Conservation (phyloP, 345 rosid genomes). For the Durio zibethinus region DNA sequence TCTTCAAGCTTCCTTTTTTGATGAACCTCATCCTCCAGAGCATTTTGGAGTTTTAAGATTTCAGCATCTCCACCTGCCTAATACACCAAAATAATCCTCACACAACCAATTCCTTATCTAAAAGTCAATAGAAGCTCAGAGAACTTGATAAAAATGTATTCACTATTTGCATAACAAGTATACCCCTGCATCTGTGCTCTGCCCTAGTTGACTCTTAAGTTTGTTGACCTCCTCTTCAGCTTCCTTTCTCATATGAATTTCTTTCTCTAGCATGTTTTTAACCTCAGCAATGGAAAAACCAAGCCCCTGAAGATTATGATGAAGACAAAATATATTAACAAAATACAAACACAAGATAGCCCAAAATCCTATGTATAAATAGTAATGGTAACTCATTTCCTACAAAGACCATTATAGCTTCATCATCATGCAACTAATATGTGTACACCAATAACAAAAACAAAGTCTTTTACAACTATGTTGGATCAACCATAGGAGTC, state of each 20-base stretch:
- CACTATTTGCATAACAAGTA: constrained; percentile 12
- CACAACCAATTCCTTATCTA: neutral
- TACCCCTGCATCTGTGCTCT: constrained; percentile 62
- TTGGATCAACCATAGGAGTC: neutral
- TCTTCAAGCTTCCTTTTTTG: constrained; percentile 85
- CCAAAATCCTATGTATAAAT: neutral
- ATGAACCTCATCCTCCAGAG: constrained; percentile 71
- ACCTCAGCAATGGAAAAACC: constrained; percentile 39
- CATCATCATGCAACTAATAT: constrained; percentile 1
- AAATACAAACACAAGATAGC: neutral
- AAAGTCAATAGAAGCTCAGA: neutral
- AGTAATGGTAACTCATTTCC: neutral
- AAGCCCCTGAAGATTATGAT: constrained; percentile 32
- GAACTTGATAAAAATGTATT: neutral
- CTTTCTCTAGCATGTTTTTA: constrained; percentile 61
- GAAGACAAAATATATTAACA: neutral
- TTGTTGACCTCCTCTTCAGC: constrained; percentile 76
- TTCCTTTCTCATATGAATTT: constrained; percentile 63
- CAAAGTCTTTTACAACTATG: neutral
- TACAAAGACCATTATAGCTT: neutral
- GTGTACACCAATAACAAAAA: neutral
- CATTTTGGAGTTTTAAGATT: constrained; percentile 61
- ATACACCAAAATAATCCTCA: constrained; percentile 26
- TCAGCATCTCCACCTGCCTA: constrained; percentile 70
- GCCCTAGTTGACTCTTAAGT: constrained; percentile 61